Conservation (phyloP, 2,329 filamentous ascomycete species). For the Pseudogymnoascus sp. region DNA sequence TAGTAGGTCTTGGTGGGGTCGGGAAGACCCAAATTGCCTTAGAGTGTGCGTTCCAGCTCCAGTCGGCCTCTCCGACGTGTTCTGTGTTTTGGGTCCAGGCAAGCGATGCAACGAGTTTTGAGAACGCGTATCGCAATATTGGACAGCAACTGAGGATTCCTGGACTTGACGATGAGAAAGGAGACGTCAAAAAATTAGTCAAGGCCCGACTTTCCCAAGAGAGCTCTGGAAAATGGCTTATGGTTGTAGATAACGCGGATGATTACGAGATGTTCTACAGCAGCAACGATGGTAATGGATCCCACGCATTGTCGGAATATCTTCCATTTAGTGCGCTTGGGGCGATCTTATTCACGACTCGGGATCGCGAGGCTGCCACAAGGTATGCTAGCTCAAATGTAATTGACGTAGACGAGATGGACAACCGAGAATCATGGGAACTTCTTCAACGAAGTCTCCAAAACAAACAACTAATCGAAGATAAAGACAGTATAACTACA, state of each 20-base stretch:
- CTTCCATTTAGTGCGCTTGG: conserved; percentile 13
- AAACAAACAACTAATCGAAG: background rate
- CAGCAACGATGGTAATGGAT: background rate
- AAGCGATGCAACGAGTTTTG: conserved; percentile 17
- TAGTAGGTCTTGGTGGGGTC: conserved; percentile 14
- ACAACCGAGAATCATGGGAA: conserved; percentile 8
- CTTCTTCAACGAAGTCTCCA: conserved; percentile 16
- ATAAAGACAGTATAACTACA: background rate
- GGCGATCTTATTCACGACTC: conserved; percentile 17
- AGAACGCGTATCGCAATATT: conserved; percentile 15
- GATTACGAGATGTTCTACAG: conserved; percentile 29
- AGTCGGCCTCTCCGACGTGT: conserved; percentile 22
- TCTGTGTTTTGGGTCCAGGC: conserved; percentile 38
- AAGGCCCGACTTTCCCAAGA: conserved; percentile 13
- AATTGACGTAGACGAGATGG: conserved; percentile 11
- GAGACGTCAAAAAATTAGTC: conserved; percentile 16
- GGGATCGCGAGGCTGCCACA: conserved; percentile 11
- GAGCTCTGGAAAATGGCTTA: conserved; percentile 31
- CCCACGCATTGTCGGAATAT: conserved; percentile 10
- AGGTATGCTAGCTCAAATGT: conserved; percentile 10
- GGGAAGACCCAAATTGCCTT: conserved; percentile 19
- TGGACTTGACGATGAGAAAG: conserved; percentile 14
- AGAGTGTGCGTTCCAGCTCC: conserved; percentile 13
- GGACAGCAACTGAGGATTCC: conserved; percentile 13
- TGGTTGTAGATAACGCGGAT: conserved; percentile 41